A percentile compares a stretch with the other conserved stretches of the same genome.
phyloP scores from a whole-genome alignment of 805 yeast genomes.

The Starmerella davenportii region DNA sequence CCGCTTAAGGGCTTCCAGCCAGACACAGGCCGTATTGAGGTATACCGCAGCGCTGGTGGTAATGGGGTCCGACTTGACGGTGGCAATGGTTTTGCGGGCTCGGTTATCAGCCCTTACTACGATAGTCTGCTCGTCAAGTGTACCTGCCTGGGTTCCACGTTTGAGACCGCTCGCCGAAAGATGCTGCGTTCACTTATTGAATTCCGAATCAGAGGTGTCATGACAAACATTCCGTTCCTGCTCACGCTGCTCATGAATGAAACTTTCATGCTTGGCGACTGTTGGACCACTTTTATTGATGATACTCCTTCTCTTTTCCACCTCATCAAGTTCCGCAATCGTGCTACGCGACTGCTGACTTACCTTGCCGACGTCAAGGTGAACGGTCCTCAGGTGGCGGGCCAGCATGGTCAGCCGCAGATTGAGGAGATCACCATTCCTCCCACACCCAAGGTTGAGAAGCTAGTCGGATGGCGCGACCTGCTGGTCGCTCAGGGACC shows the following conservation, averaged over 20 bases:
- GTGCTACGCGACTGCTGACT: conserved; percentile 84
- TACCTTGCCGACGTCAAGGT: conserved; percentile 88
- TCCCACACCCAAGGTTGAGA: conserved; percentile 25
- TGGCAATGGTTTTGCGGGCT: conserved; percentile 96
- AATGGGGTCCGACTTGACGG: conserved; percentile 98
- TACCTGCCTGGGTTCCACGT: conserved; percentile 91
- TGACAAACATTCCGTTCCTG: conserved; percentile 93
- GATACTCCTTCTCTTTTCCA: conserved; percentile 93
- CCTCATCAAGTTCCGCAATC: conserved; percentile 85
- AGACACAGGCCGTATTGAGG: conserved; percentile 95
- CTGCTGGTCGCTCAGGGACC: conserved; percentile 74
- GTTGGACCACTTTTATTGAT: conserved; percentile 98
- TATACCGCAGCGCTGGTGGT: conserved; percentile 96
- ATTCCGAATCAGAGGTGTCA: conserved; percentile 97
- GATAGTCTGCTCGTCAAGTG: conserved; percentile 98
- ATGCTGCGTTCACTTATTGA: conserved; percentile 94
- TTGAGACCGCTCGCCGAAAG: conserved; percentile 91
- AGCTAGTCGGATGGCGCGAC: conserved; percentile 84
- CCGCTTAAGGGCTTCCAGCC: conserved; percentile 95
- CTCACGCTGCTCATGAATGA: conserved; percentile 80
- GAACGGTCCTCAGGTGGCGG: conserved; percentile 89
- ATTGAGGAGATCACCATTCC: conserved; percentile 70
- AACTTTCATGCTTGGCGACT: conserved; percentile 64
- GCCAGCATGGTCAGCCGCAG: conserved; percentile 87
- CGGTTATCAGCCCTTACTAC: conserved; percentile 89